Base-by-base conservation (phyloP, 2,329 filamentous ascomycete genomes). In the Nigrospora osmanthi region DNA sequence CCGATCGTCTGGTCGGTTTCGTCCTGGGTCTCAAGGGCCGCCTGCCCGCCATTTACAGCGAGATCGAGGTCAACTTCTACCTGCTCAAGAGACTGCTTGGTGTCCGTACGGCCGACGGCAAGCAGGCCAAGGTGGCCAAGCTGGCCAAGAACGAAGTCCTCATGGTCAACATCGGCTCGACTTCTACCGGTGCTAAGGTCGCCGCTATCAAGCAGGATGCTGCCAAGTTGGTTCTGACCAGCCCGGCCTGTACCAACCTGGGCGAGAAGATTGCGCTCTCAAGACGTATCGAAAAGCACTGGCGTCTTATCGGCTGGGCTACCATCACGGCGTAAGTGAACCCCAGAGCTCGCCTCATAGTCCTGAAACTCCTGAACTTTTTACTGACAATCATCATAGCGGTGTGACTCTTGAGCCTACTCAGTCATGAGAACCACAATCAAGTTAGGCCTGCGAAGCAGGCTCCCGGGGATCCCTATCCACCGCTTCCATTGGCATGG, bases 11-110 rank as follows among this genome's bases (percentile, higher is more conserved):
- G 11, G 93, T 98, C 56, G 93, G 93, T 66, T 95, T 95, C 79
- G 93, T 98, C 43, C 82, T 98, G 49, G 93, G 93, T 65, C 85
- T 96, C 58, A 90, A 90, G 71, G 93, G 93, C 54, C 83, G 85
- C 58, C 82, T 98, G 19, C 93, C 93, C 41, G 89, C 93, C 63
- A 97, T 98, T 67, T 98, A 97, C 76, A 93, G 85, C 57, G 93
- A 98, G 70, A 85, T 98, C 50, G 93, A 98, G 72, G 90, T 96
- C 69, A 97, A 97, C 80, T 98, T 97, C 78, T 98, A 97, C 79
- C 79, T 98, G 50, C 84, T 98, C 52, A 87, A 91, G 59, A 81
- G 93, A 58, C 78, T 98, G 51, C 81, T 98, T 46, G 93, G 93
- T 81, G 93, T 98, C 60, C 90, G 94, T 73, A 95, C 93, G 39